These are phyloP conservation scores for Aristolochia californica DNA, from an alignment of 164 flowering plant genomes.

Conservation along the genomic window DNA sequence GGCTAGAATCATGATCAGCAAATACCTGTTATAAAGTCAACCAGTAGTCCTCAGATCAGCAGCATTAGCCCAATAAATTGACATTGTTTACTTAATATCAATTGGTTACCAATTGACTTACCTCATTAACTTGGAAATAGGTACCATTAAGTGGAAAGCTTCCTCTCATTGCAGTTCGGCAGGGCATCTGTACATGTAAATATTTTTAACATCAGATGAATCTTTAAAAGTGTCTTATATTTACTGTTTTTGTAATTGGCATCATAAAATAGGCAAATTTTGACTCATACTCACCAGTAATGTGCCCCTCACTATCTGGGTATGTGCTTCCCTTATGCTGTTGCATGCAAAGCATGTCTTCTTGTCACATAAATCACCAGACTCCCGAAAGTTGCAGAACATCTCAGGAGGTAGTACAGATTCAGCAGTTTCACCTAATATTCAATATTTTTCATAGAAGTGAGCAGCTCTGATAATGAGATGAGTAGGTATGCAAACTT, in stretches of 20 bases:
- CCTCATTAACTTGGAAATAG: conserved; percentile 98
- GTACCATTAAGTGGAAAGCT: conserved; percentile 98
- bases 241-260: background rate
- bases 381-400: conserved; percentile 32
- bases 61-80: too few relatives aligned
- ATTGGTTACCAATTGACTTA: conserved; percentile 9
- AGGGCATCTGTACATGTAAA: conserved; percentile 55
- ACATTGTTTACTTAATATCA: background rate
- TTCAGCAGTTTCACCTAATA: conserved; percentile 77
- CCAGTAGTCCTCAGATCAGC: too few relatives aligned
- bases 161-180: conserved; percentile 88
- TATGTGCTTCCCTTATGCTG: conserved; percentile 46
- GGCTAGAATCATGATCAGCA: conserved; percentile 90
- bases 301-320: conserved; percentile 73
- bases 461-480: background rate
- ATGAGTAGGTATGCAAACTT: background rate
- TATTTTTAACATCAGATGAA: background rate
- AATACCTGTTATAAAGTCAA: conserved; percentile 49
- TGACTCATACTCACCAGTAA: conserved; percentile 43
- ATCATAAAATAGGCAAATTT: background rate
- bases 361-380: conserved; percentile 41
- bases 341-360: conserved; percentile 69
- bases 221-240: background rate
- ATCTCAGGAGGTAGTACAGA: conserved; percentile 59
- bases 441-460: background rate